phyloP scores from a whole-genome alignment of 1,139 yeast species.

The Suhomyces guaymorum region DNA sequence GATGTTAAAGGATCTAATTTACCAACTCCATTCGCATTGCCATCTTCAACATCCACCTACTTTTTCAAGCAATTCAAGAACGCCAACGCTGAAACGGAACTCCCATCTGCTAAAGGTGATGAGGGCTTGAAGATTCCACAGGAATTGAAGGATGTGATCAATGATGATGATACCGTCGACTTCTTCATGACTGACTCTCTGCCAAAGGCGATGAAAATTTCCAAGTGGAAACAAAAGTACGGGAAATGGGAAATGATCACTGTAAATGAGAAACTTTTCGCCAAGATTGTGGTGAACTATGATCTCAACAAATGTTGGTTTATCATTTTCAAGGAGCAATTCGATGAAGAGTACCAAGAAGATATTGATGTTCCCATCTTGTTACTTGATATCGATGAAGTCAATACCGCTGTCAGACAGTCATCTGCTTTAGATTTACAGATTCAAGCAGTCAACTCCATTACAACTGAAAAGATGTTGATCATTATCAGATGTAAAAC shows the following conservation, averaged over 20 bases:
- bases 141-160: conserved; percentile 39
- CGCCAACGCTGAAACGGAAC: conserved; percentile 8
- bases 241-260: conserved; percentile 53
- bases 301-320: conserved; percentile 39
- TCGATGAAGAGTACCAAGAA: conserved; percentile 32
- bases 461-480: conserved; percentile 30
- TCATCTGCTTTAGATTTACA: conserved; percentile 47
- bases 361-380: conserved; percentile 40
- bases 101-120: conserved; percentile 9
- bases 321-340: conserved; percentile 44
- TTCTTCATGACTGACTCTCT: conserved; percentile 38
- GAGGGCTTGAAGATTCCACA: conserved; percentile 33
- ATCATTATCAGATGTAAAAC: conserved; percentile 40
- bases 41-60: conserved; percentile 45
- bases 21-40: conserved; percentile 48
- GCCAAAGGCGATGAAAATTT: conserved; percentile 41
- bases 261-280: conserved; percentile 35
- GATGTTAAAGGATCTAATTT: conserved; percentile 18
- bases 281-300: conserved; percentile 42
- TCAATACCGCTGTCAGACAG: conserved; percentile 29
- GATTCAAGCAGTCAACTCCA: conserved; percentile 33
- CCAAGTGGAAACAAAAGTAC: conserved; percentile 45
- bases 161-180: conserved; percentile 43
- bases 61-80: conserved; percentile 33
- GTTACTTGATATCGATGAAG: conserved; percentile 31